phyloP scores from a whole-genome alignment of 148 eudicot genomes.

The Cornus florida region DNA sequence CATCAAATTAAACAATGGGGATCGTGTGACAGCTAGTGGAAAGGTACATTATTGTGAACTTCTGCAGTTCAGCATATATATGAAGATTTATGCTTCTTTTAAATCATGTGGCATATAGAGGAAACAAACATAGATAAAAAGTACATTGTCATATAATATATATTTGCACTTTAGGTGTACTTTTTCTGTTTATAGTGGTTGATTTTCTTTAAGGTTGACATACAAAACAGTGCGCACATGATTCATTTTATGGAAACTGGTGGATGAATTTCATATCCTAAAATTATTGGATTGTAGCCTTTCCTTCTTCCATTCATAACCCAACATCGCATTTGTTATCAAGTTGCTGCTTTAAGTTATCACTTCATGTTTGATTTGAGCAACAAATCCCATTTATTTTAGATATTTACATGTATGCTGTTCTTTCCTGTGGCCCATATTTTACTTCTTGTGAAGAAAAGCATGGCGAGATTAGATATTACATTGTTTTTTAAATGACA shows the following conservation, averaged over 20 bases:
- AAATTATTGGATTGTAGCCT: neutral
- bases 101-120: constrained; percentile 7
- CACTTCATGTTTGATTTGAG: neutral
- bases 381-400: too few species aligned
- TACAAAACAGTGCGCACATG: neutral
- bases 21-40: constrained; percentile 85
- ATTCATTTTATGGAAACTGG: neutral
- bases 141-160: neutral
- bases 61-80: neutral
- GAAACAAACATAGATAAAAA: neutral
- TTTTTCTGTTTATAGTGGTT: neutral
- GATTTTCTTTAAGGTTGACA: neutral
- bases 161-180: neutral
- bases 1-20: constrained; percentile 82
- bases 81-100: neutral
- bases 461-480: neutral
- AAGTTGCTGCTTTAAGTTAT: neutral
- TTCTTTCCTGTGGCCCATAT: neutral
- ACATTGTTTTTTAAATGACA: neutral
- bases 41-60: constrained; percentile 53
- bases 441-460: neutral
- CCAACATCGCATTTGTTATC: neutral
- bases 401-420: neutral
- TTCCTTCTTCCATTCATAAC: neutral
- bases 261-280: neutral